Evolutionary conservation across 75 land plant species (phyloP).

Genomic region (Isoetes taiwanensis): DNA sequence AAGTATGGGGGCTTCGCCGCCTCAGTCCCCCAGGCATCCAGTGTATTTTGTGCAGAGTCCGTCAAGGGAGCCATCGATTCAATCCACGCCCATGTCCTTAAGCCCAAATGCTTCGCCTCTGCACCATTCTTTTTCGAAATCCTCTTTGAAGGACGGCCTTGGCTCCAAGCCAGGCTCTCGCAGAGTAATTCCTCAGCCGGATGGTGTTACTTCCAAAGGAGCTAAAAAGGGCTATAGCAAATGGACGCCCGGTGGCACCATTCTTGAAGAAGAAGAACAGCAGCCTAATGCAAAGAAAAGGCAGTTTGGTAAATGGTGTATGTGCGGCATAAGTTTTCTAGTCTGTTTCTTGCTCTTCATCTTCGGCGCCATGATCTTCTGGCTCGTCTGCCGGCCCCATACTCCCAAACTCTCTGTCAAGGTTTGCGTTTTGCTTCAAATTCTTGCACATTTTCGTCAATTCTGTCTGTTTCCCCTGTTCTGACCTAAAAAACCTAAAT

Average conservation of each 20-base stretch:
- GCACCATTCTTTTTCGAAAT: background rate
- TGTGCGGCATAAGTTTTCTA: background rate
- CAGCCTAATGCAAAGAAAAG: background rate
- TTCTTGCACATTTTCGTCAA: background rate
- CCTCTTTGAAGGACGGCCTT: background rate
- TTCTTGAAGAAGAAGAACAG: background rate
- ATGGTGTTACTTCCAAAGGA: background rate
- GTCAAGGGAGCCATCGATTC: slow-evolving; percentile 1
- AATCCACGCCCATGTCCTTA: slow-evolving; percentile 4
- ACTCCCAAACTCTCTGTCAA: slow-evolving; percentile 2
- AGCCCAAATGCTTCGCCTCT: slow-evolving; percentile 7
- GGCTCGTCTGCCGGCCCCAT: slow-evolving; percentile 5
- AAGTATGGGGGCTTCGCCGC: background rate
- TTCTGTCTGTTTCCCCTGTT: background rate
- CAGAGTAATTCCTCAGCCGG: background rate
- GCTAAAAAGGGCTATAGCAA: background rate
- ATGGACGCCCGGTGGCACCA: slow-evolving; percentile 1
- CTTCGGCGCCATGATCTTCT: slow-evolving; percentile 3
- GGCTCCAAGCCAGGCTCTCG: slow-evolving; percentile 1
- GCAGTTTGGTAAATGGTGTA: background rate
- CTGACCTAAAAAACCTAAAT: background rate
- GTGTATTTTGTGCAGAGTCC: slow-evolving; percentile 7
- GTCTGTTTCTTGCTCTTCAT: background rate
- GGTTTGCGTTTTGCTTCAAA: background rate
- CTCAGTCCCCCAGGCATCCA: slow-evolving; percentile 5